phyloP scores from a whole-genome alignment of 139 green algal genomes.

The Coccomyxa sp. region DNA sequence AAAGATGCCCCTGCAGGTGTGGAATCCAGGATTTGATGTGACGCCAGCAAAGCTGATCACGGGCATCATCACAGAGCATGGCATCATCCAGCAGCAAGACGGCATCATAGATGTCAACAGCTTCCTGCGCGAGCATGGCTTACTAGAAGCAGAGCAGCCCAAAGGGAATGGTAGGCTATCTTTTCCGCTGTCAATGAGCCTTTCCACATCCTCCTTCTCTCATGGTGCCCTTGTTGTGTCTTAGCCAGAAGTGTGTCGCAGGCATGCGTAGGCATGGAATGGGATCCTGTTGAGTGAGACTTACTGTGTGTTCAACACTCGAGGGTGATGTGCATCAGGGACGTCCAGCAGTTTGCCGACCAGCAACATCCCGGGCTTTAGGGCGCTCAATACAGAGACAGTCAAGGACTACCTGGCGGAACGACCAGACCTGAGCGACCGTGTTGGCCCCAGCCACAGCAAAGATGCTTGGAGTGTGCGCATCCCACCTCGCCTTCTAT shows the following conservation, averaged over 20 bases:
- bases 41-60: slow-evolving; percentile 78
- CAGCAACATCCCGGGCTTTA: slow-evolving; percentile 15
- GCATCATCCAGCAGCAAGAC: slow-evolving; percentile 56
- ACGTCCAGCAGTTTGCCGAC: not conserved
- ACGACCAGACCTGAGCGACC: slow-evolving; percentile 36
- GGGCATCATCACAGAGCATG: slow-evolving; percentile 95
- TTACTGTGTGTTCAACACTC: no score
- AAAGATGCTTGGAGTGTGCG: slow-evolving; percentile 34
- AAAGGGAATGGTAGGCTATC: not conserved
- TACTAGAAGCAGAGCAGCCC: not conserved
- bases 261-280: no score
- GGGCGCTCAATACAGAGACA: slow-evolving; percentile 35
- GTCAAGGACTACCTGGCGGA: slow-evolving; percentile 61
- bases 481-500: not conserved
- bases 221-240: no score
- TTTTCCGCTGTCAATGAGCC: not conserved
- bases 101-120: slow-evolving; percentile 42
- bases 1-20: slow-evolving; percentile 39
- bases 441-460: slow-evolving; percentile 37
- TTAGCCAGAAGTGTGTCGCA: no score
- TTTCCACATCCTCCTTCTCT: no score
- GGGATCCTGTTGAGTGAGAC: no score
- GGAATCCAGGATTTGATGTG: slow-evolving; percentile 97
- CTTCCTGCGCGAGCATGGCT: slow-evolving; percentile 37
- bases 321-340: not conserved